phyloP scores from a whole-genome alignment of 2,329 filamentous ascomycete genomes.

The Metarhizium rileyi region DNA sequence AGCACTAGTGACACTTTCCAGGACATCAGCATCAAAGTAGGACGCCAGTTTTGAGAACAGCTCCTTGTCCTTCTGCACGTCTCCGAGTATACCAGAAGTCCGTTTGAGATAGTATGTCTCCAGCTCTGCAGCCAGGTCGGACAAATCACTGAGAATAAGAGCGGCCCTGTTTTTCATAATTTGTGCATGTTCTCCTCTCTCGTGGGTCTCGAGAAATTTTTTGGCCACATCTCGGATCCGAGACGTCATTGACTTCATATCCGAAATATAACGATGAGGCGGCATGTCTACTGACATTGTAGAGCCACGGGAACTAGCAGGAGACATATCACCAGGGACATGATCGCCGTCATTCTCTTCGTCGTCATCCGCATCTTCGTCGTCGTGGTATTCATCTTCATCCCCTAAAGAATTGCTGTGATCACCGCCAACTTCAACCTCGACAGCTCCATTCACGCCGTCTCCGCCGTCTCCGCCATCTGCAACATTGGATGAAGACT shows the following conservation, averaged over 20 bases:
- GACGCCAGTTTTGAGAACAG: slow-evolving; percentile 69
- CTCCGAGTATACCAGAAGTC: slow-evolving; percentile 32
- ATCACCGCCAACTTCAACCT: slow-evolving; percentile 29
- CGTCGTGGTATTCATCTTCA: slow-evolving; percentile 38
- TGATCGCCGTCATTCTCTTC: slow-evolving; percentile 43
- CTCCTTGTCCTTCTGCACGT: slow-evolving; percentile 38
- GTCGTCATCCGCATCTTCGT: slow-evolving; percentile 38
- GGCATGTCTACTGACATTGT: slow-evolving; percentile 54
- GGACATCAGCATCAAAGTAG: slow-evolving; percentile 79
- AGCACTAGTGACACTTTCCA: slow-evolving; percentile 91
- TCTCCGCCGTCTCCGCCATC: slow-evolving; percentile 10
- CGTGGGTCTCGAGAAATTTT: slow-evolving; percentile 74
- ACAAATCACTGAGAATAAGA: slow-evolving; percentile 64
- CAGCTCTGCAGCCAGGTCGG: slow-evolving; percentile 61
- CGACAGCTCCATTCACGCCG: slow-evolving; percentile 15
- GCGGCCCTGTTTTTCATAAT: slow-evolving; percentile 70
- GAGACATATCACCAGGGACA: slow-evolving; percentile 49
- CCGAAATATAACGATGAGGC: slow-evolving; percentile 35
- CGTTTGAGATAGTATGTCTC: slow-evolving; percentile 57
- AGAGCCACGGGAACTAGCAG: slow-evolving; percentile 54
- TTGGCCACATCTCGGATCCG: slow-evolving; percentile 69
- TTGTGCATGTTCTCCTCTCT: slow-evolving; percentile 62
- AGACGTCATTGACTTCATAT: slow-evolving; percentile 46
- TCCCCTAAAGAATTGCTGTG: slow-evolving; percentile 29
- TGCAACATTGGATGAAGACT: background rate